Conservation (phyloP, 2,329 filamentous ascomycete species). For the Exophiala dermatitidis region DNA sequence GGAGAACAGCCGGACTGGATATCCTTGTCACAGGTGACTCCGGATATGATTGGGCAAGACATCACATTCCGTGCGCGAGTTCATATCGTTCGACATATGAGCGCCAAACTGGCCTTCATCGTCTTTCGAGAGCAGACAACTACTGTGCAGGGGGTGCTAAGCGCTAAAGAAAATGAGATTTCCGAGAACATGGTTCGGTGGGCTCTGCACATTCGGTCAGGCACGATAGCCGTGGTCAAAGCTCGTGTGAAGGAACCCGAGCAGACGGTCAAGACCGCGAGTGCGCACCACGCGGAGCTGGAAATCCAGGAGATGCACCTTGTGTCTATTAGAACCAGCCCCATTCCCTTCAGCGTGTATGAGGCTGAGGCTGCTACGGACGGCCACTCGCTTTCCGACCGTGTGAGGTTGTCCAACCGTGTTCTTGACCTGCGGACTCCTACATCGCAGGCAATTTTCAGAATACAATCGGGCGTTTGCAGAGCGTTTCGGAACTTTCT, state of each 20-base stretch:
- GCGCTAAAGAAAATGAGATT: slow-evolving; percentile 52
- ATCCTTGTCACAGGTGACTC: slow-evolving; percentile 28
- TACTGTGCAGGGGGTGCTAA: slow-evolving; percentile 77
- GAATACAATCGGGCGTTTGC: slow-evolving; percentile 72
- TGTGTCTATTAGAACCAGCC: slow-evolving; percentile 52
- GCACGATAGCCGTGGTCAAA: slow-evolving; percentile 69
- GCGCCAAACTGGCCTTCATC: slow-evolving; percentile 74
- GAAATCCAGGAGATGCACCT: slow-evolving; percentile 60
- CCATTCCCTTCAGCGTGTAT: slow-evolving; percentile 60
- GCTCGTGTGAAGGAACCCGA: slow-evolving; percentile 67
- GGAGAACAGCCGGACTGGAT: slow-evolving; percentile 8
- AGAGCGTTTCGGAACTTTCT: slow-evolving; percentile 72
- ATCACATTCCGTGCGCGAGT: slow-evolving; percentile 64
- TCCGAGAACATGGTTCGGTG: slow-evolving; percentile 74
- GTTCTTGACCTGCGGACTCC: slow-evolving; percentile 78
- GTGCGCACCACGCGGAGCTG: slow-evolving; percentile 69
- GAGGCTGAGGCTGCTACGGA: slow-evolving; percentile 59
- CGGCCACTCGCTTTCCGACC: slow-evolving; percentile 57
- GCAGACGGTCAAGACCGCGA: slow-evolving; percentile 66
- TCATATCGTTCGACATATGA: slow-evolving; percentile 73
- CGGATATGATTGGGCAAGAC: slow-evolving; percentile 50
- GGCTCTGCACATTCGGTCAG: slow-evolving; percentile 73
- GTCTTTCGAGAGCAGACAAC: slow-evolving; percentile 76
- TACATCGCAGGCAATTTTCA: slow-evolving; percentile 79
- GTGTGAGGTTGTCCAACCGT: slow-evolving; percentile 68